A percentile compares a stretch with the other conserved stretches of the same genome.
Conservation (phyloP, 805 yeast species). For the Candida qinlingensis region DNA sequence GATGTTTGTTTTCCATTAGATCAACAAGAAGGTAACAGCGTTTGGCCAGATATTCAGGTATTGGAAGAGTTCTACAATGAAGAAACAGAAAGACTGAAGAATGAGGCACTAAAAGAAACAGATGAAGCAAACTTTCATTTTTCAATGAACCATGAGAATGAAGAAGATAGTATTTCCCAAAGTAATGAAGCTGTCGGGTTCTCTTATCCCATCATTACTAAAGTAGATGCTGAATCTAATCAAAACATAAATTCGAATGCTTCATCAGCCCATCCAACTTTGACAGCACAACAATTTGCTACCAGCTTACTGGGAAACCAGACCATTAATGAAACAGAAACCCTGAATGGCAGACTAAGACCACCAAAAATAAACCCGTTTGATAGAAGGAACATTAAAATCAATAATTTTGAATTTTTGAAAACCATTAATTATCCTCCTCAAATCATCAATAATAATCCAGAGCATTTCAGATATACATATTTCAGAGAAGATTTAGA, state of each 20-base stretch:
- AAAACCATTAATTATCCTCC: conserved; percentile 35
- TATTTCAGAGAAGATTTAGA: conserved; percentile 87
- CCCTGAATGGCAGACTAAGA: conserved; percentile 59
- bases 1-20: conserved; percentile 87
- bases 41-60: conserved; percentile 82
- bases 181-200: conserved; percentile 27
- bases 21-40: conserved; percentile 19
- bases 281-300: conserved; percentile 9
- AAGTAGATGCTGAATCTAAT: conserved; percentile 27
- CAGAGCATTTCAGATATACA: conserved; percentile 71
- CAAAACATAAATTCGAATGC: background rate
- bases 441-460: conserved; percentile 38
- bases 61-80: conserved; percentile 73
- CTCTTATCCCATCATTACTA: conserved; percentile 37
- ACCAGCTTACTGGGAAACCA: conserved; percentile 28
- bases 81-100: conserved; percentile 48
- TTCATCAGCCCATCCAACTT: conserved; percentile 13
- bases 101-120: conserved; percentile 35
- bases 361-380: conserved; percentile 77
- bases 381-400: conserved; percentile 35
- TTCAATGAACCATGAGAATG: conserved; percentile 28
- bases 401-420: conserved; percentile 19
- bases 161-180: conserved; percentile 9
- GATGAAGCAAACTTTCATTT: conserved; percentile 33
- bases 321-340: conserved; percentile 51